These are phyloP conservation scores for Phyllosticta citriasiana DNA, from an alignment of 2,329 filamentous ascomycete genomes.

Conservation along the genomic window DNA sequence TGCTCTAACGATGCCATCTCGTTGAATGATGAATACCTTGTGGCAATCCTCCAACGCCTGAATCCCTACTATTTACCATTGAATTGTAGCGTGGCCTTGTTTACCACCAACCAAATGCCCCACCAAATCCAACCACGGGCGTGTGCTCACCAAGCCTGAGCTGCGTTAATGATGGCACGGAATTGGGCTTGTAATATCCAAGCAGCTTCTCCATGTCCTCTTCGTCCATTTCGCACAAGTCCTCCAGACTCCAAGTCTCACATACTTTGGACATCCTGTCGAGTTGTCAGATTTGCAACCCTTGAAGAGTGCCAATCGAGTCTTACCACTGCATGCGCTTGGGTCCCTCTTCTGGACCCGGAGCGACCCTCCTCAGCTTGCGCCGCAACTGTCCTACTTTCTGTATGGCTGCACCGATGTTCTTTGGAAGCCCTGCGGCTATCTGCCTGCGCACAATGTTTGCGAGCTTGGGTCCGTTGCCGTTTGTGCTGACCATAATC, in stretches of 20 bases:
- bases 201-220: constrained; percentile 75
- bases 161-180: constrained; percentile 34
- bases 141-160: constrained; percentile 31
- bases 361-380: constrained; percentile 69
- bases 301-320: background rate
- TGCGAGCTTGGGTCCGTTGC: constrained; percentile 84
- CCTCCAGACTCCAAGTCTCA: constrained; percentile 74
- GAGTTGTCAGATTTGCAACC: constrained; percentile 19
- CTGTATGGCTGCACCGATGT: constrained; percentile 76
- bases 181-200: constrained; percentile 52
- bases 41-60: background rate
- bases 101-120: constrained; percentile 34
- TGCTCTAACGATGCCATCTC: background rate
- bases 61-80: background rate
- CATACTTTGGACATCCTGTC: constrained; percentile 83
- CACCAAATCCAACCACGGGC: constrained; percentile 33
- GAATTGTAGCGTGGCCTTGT: background rate
- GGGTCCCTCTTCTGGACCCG: constrained; percentile 60
- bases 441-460: constrained; percentile 79
- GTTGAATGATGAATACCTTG: background rate
- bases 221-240: constrained; percentile 72
- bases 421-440: constrained; percentile 61
- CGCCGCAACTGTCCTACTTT: constrained; percentile 71
- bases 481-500: constrained; percentile 98
- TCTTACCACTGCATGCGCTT: constrained; percentile 80